A percentile compares a stretch with the other conserved stretches of the same genome.
These are phyloP conservation scores for Colletotrichum sp. DNA, from an alignment of 2,329 filamentous ascomycete species.

Conservation along the genomic window DNA sequence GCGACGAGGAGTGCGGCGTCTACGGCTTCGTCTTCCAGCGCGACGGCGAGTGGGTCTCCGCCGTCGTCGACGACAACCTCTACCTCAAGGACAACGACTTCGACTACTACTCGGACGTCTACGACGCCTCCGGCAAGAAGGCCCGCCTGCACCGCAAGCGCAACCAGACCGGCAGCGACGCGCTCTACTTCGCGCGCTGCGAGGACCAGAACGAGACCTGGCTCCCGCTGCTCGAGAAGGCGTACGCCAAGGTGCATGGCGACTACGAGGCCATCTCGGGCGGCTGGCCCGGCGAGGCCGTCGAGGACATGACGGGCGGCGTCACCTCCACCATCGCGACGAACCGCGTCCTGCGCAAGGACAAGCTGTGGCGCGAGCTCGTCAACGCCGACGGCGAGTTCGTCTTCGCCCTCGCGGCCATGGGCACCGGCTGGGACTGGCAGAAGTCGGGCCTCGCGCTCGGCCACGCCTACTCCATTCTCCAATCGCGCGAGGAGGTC, in stretches of 20 bases:
- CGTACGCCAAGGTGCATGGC: constrained; percentile 78
- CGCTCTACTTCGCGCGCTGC: constrained; percentile 74
- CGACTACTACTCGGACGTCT: constrained; percentile 30
- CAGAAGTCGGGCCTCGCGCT: constrained; percentile 45
- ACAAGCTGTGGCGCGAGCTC: constrained; percentile 74
- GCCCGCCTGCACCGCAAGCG: constrained; percentile 65
- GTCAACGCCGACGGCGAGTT: constrained; percentile 72
- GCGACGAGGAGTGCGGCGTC: constrained; percentile 71
- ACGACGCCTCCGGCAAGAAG: constrained; percentile 50
- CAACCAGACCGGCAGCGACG: constrained; percentile 71
- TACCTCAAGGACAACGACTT: constrained; percentile 30
- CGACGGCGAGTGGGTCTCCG: constrained; percentile 74
- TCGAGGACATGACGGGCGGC: constrained; percentile 59
- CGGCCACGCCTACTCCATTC: constrained; percentile 57
- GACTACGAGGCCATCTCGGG: constrained; percentile 73
- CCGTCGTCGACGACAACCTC: constrained; percentile 74
- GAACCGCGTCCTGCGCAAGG: constrained; percentile 67
- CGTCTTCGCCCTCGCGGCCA: constrained; percentile 53
- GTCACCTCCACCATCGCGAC: constrained; percentile 61
- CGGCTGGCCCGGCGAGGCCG: constrained; percentile 62
- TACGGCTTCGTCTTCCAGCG: constrained; percentile 78
- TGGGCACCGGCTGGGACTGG: constrained; percentile 31
- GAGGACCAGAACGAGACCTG: constrained; percentile 74
- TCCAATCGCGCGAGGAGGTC: constrained; percentile 50
- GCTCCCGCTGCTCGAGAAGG: constrained; percentile 76